Conservation (phyloP, 2,329 filamentous ascomycete species). For the Monilinia vaccinii-corymbosi region DNA sequence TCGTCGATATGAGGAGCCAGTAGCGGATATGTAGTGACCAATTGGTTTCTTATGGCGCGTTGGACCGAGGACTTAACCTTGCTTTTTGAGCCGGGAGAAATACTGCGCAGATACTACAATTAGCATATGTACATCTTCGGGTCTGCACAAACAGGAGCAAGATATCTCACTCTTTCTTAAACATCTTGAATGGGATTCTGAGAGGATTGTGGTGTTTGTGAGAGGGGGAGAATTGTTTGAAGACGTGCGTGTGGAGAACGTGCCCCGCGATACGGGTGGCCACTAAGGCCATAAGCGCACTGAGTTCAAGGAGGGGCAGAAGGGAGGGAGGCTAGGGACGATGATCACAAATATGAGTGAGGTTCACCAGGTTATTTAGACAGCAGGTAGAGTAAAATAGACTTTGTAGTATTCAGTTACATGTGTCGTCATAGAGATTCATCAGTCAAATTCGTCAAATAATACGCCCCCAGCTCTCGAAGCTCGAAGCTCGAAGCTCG, state of each 20-base stretch:
- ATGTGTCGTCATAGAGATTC: background rate
- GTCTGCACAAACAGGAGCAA: too few relatives aligned
- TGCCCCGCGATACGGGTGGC: slow-evolving; percentile 19
- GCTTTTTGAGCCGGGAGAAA: slow-evolving; percentile 71
- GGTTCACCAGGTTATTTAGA: background rate
- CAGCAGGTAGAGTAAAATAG: background rate
- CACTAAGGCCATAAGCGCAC: slow-evolving; percentile 9
- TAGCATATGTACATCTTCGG: slow-evolving; percentile 12
- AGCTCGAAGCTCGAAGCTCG: background rate
- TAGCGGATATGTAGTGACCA: slow-evolving; percentile 77
- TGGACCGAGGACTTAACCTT: slow-evolving; percentile 98
- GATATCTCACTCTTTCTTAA: slow-evolving; percentile 75
- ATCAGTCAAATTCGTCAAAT: background rate
- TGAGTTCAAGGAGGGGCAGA: slow-evolving; percentile 5
- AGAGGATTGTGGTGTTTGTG: slow-evolving; percentile 6
- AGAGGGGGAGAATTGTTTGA: slow-evolving; percentile 6
- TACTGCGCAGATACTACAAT: slow-evolving; percentile 39
- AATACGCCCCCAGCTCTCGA: background rate
- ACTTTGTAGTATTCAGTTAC: too few relatives aligned
- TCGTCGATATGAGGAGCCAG: slow-evolving; percentile 86
- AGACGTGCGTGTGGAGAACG: slow-evolving; percentile 7
- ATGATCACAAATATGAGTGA: background rate
- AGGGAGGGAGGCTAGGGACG: background rate
- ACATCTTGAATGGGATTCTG: slow-evolving; percentile 49
- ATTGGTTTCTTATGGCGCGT: slow-evolving; percentile 71